Conservation (phyloP, 768 basidiomycete genomes). For the Podaxis mareebaensis region DNA sequence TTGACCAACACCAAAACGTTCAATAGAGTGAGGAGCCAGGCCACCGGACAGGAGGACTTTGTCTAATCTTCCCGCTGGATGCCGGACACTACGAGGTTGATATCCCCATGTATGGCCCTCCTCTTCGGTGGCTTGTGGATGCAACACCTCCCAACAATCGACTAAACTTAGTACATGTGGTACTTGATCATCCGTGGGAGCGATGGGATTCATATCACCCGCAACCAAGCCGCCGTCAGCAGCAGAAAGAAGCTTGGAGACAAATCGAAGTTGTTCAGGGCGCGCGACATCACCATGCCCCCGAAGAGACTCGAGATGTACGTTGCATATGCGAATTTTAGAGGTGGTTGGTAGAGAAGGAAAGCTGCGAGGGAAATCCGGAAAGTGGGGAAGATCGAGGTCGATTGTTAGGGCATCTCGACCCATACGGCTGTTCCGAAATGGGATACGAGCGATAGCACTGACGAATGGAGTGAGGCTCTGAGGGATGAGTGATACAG, state of each 20-base stretch:
- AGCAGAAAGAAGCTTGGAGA: constrained; percentile 2
- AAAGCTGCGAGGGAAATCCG: constrained; percentile 3
- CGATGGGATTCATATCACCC: constrained; percentile 15
- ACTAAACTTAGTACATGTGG: neutral
- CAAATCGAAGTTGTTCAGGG: constrained; percentile 1
- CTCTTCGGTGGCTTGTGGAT: constrained; percentile 1
- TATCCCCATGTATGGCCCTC: constrained; percentile 12
- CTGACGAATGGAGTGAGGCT: constrained; percentile 1
- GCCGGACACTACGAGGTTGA: neutral
- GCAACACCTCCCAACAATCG: constrained; percentile 12
- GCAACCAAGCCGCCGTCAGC: constrained; percentile 12
- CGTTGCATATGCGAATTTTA: constrained; percentile 10
- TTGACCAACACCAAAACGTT: constrained; percentile 4
- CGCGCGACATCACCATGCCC: constrained; percentile 10
- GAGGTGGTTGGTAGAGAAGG: neutral
- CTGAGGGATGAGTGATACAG: constrained; percentile 4
- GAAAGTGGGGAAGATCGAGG: constrained; percentile 6
- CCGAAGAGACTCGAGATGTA: constrained; percentile 10
- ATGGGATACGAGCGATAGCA: constrained; percentile 2
- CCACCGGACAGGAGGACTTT: constrained; percentile 12
- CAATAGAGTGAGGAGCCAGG: constrained; percentile 6
- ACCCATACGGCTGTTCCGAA: constrained; percentile 10
- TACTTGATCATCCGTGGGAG: constrained; percentile 3
- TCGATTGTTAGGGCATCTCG: constrained; percentile 12
- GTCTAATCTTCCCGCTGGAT: constrained; percentile 9